Percentiles rank a stretch among this genome's conserved stretches.
Evolutionary conservation across 106 monocot species (phyloP).

Genomic region (Platanthera guangdongensis): DNA sequence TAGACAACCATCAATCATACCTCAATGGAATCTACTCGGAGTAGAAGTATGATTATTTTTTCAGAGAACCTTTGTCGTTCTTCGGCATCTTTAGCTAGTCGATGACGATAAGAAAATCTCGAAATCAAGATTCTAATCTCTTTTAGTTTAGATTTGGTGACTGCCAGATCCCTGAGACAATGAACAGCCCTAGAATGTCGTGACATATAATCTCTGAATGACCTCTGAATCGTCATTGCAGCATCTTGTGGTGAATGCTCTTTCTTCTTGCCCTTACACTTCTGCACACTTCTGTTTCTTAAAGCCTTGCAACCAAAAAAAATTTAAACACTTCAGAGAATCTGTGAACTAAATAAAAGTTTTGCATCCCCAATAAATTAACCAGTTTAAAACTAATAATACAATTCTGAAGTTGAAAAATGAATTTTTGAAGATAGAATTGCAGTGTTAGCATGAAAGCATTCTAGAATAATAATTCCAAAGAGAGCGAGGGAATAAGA

Average conservation of each 20-base stretch:
- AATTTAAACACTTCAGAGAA: background rate
- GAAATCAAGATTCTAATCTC: slow-evolving; percentile 71
- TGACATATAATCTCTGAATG: slow-evolving; percentile 55
- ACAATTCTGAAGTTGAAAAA: no score
- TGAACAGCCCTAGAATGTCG: slow-evolving; percentile 59
- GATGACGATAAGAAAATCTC: slow-evolving; percentile 75
- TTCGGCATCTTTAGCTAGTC: slow-evolving; percentile 54
- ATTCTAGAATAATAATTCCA: background rate
- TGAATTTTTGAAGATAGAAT: no score
- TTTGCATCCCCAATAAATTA: background rate
- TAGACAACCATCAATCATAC: slow-evolving; percentile 17
- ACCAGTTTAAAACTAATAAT: no score
- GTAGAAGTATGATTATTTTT: slow-evolving; percentile 76
- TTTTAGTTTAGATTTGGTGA: slow-evolving; percentile 78
- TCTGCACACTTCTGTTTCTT: slow-evolving; percentile 20
- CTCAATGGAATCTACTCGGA: slow-evolving; percentile 84
- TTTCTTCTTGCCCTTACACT: slow-evolving; percentile 64
- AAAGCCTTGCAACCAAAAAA: slow-evolving; percentile 52
- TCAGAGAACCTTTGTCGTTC: slow-evolving; percentile 85
- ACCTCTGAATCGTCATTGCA: slow-evolving; percentile 71
- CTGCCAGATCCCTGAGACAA: slow-evolving; percentile 69
- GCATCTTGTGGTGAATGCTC: slow-evolving; percentile 71
- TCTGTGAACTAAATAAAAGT: background rate
- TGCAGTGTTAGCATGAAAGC: background rate
- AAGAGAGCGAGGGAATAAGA: background rate